Base-by-base conservation (phyloP, 192 early-diverging fungal species). In the Backusella psychrophila region DNA sequence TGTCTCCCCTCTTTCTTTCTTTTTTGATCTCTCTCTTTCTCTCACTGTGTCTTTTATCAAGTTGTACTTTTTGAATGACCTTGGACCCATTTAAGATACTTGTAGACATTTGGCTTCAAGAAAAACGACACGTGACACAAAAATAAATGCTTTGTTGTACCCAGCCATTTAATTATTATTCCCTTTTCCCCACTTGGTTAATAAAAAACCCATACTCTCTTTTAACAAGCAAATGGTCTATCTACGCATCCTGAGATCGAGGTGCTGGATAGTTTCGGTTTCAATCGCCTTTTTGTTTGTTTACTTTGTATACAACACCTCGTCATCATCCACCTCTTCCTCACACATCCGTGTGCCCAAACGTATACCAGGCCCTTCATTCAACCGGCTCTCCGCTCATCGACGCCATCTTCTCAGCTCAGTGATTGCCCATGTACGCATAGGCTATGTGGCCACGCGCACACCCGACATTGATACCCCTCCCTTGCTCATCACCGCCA, bases 381-480 rank as follows among this genome's bases (percentile, higher is more conserved):
- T 63, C 69, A 77, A 36, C 46, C 49, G 76, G 1, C 39, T 77
- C 23, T 39, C 33, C 0, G 21, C 19, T 35, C 17, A 63, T 23
- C 69, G 52, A 12, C 52, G 34, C 35, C 29, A 65, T 1, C 11
- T 77, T 5, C 39, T 70, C 17, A 39, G 23, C 11, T 73, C 77
- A 2, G 77, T 46, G 1, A 41, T 81, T 17, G 80, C 72, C 29
- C 80, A 81, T 65, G 35, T 77, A 5, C 75, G 80, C 12, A 56
- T 74, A 0, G 76, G 72, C 35, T 81, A 81, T 34, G 76, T 77
- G 1, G 66, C 80, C 19, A 77, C 77, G 8, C 71, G 80, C 26
- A 81, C 80, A 14, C 80, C 80, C 12, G 67, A 77, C 23, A 39
- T 42, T 23, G 75, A 76, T 19, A 77, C 75, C 31, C 80, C 80